Evolutionary conservation across 2,329 filamentous ascomycete species (phyloP).

Genomic region (Metarhizium brunneum): DNA sequence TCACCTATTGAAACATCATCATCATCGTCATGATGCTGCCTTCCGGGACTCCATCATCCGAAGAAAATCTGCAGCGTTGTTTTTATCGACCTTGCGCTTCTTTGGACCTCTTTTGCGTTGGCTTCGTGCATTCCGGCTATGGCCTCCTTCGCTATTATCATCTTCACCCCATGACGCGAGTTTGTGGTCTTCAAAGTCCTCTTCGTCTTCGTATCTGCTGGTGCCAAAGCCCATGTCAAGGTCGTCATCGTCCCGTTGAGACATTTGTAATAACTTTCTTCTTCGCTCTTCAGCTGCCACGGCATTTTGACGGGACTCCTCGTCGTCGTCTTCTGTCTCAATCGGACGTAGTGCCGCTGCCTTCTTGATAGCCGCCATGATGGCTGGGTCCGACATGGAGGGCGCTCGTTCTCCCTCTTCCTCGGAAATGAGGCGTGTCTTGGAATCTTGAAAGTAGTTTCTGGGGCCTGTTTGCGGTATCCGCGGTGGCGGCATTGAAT

Average conservation of each 20-base stretch:
- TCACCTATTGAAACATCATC: neutral
- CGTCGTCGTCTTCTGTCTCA: slow-evolving; percentile 27
- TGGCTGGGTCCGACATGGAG: slow-evolving; percentile 63
- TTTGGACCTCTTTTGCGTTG: slow-evolving; percentile 63
- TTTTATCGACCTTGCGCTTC: slow-evolving; percentile 69
- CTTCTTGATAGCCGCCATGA: slow-evolving; percentile 78
- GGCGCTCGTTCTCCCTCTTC: slow-evolving; percentile 37
- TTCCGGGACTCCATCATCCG: slow-evolving; percentile 60
- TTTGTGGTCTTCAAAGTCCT: slow-evolving; percentile 65
- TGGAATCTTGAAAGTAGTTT: slow-evolving; percentile 56
- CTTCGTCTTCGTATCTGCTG: slow-evolving; percentile 78
- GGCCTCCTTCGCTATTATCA: slow-evolving; percentile 33
- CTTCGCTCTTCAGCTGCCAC: slow-evolving; percentile 57
- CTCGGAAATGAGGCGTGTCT: slow-evolving; percentile 43
- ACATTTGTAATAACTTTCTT: slow-evolving; percentile 63
- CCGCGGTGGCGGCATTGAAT: slow-evolving; percentile 38
- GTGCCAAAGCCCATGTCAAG: slow-evolving; percentile 92
- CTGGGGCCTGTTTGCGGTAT: slow-evolving; percentile 30
- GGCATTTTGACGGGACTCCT: slow-evolving; percentile 28
- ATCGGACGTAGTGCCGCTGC: slow-evolving; percentile 57
- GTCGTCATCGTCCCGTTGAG: slow-evolving; percentile 77
- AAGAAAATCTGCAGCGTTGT: slow-evolving; percentile 74
- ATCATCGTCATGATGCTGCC: slow-evolving; percentile 11
- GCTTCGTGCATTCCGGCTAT: slow-evolving; percentile 33
- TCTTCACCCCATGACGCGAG: slow-evolving; percentile 56